Conservation (phyloP, 139 green algal species). For the Coelastrella sp. region DNA sequence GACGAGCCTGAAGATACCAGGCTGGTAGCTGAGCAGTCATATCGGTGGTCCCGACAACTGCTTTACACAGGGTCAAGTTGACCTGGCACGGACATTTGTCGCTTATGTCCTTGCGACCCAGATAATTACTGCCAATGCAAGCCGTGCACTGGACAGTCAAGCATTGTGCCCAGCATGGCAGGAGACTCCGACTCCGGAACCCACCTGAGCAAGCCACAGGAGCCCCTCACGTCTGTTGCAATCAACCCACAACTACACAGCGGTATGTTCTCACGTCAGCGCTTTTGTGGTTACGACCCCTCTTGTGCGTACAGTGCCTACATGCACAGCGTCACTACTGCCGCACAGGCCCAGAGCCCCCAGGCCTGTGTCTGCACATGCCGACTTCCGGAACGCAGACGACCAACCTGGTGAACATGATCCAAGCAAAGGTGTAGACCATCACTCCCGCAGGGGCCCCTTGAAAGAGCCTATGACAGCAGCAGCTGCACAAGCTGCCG, state of each 20-base stretch:
- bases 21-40: too few species aligned
- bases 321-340: background rate
- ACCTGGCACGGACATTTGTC: too few species aligned
- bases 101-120: too few species aligned
- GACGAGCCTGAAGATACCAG: too few species aligned
- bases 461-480: background rate
- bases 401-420: constrained; percentile 16
- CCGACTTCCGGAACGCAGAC: background rate
- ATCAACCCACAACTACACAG: constrained; percentile 16
- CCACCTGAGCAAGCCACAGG: background rate
- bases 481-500: constrained; percentile 7
- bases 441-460: background rate
- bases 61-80: too few species aligned
- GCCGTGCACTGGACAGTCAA: background rate
- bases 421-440: background rate
- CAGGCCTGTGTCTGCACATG: background rate
- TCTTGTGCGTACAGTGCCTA: background rate
- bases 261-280: background rate
- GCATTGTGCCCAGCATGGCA: background rate
- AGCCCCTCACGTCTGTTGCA: constrained; percentile 7
- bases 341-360: background rate
- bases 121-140: too few species aligned
- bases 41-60: background rate
- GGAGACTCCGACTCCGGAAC: background rate
- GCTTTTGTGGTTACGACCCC: background rate